Evolutionary conservation across 495 filamentous ascomycete species (phyloP).

Genomic region (Hypoxylon crocopeplum): DNA sequence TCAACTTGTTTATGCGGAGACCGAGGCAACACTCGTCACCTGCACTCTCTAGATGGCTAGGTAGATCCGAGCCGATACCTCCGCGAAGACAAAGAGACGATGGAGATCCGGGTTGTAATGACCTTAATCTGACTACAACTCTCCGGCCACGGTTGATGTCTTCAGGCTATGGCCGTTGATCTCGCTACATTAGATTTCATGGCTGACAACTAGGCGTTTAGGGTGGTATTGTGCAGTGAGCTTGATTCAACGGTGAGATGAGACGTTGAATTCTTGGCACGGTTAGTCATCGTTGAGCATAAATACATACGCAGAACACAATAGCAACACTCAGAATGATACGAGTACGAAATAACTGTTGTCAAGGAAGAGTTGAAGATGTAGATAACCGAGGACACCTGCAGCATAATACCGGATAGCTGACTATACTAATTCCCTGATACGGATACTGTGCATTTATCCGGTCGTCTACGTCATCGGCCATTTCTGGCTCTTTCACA

Average conservation of each 20-base stretch:
- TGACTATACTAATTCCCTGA: background rate
- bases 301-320: too few relatives aligned
- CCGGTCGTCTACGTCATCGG: background rate
- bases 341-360: too few relatives aligned
- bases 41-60: background rate
- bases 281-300: too few relatives aligned
- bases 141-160: background rate
- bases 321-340: too few relatives aligned
- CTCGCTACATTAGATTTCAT: too few relatives aligned
- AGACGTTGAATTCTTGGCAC: too few relatives aligned
- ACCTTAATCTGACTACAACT: constrained; percentile 20
- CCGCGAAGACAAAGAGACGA: background rate
- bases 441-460: background rate
- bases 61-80: constrained; percentile 29
- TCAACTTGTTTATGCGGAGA: background rate
- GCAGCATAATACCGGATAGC: background rate
- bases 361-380: too few relatives aligned
- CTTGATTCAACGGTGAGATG: too few relatives aligned
- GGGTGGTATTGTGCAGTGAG: too few relatives aligned
- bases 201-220: too few relatives aligned
- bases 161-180: background rate
- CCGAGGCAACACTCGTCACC: background rate
- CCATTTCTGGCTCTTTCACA: background rate
- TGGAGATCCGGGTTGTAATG: constrained; percentile 24
- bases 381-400: too few relatives aligned